Conservation (phyloP, 768 basidiomycete species). For the Coprinopsis cinerea region DNA sequence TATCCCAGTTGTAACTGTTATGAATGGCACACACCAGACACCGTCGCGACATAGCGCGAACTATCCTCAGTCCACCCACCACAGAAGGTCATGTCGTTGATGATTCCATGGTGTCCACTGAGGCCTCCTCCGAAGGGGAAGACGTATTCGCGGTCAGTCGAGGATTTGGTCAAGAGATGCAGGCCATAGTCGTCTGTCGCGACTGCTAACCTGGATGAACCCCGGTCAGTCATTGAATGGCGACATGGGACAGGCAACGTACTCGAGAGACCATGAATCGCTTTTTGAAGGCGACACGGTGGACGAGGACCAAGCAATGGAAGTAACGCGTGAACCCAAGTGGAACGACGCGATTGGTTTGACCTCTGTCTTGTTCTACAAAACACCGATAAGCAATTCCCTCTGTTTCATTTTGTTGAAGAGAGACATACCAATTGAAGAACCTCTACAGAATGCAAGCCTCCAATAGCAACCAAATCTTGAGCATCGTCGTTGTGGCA, state of each 20-base stretch:
- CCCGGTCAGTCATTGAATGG: slow-evolving; percentile 1
- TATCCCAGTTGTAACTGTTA: slow-evolving; percentile 1
- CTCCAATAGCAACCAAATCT: slow-evolving; percentile 70
- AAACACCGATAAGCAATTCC: no score
- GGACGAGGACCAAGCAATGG: slow-evolving; percentile 73
- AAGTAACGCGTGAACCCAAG: slow-evolving; percentile 63
- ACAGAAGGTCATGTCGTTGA: slow-evolving; percentile 77
- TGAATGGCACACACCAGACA: slow-evolving; percentile 49
- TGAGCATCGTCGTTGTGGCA: slow-evolving; percentile 57
- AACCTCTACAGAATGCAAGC: slow-evolving; percentile 67
- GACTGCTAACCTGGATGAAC: slow-evolving; percentile 53
- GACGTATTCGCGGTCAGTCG: slow-evolving; percentile 41
- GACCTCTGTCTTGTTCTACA: slow-evolving; percentile 37
- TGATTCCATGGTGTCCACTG: slow-evolving; percentile 73
- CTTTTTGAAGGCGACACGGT: slow-evolving; percentile 59
- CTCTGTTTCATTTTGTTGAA: no score
- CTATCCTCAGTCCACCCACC: slow-evolving; percentile 67
- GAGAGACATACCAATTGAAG: slow-evolving; percentile 48
- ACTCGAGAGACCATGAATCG: slow-evolving; percentile 74
- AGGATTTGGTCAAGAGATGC: slow-evolving; percentile 58
- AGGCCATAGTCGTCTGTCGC: slow-evolving; percentile 67
- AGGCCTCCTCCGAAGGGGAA: slow-evolving; percentile 76
- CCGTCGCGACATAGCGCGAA: slow-evolving; percentile 71
- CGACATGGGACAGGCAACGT: slow-evolving; percentile 20
- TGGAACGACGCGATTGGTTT: slow-evolving; percentile 64